phyloP scores from a whole-genome alignment of 2,329 filamentous ascomycete species.

The Didymella sp. region DNA sequence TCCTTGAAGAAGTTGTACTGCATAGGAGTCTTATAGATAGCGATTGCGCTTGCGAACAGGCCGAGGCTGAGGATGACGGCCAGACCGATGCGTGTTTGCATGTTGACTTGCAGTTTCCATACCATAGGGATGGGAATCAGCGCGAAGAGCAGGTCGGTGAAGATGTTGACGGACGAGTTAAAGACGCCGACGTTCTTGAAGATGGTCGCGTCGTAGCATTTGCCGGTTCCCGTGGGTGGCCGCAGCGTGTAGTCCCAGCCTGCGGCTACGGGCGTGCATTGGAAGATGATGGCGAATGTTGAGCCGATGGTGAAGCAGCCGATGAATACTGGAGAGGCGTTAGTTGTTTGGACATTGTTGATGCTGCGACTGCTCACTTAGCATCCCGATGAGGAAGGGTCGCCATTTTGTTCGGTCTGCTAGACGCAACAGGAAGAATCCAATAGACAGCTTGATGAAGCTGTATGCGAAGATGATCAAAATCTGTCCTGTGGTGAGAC shows the following conservation, averaged over 20 bases:
- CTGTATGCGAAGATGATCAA: background rate
- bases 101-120: conserved; percentile 6
- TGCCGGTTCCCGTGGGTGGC: conserved; percentile 29
- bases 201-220: conserved; percentile 45
- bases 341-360: background rate
- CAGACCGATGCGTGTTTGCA: background rate
- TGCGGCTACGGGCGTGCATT: conserved; percentile 51
- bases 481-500: background rate
- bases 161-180: conserved; percentile 53
- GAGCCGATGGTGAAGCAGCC: conserved; percentile 36
- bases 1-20: conserved; percentile 42
- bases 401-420: background rate
- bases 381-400: background rate
- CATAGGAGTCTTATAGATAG: conserved; percentile 6
- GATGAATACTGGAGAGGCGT: conserved; percentile 13
- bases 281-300: conserved; percentile 35
- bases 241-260: conserved; percentile 51
- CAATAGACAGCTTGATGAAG: background rate
- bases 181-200: conserved; percentile 57
- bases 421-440: background rate
- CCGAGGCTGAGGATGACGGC: background rate
- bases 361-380: background rate
- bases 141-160: conserved; percentile 52
- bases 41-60: background rate
- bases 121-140: conserved; percentile 54